phyloP scores from a whole-genome alignment of 495 filamentous ascomycete species.

The Trichoderma reesei region DNA sequence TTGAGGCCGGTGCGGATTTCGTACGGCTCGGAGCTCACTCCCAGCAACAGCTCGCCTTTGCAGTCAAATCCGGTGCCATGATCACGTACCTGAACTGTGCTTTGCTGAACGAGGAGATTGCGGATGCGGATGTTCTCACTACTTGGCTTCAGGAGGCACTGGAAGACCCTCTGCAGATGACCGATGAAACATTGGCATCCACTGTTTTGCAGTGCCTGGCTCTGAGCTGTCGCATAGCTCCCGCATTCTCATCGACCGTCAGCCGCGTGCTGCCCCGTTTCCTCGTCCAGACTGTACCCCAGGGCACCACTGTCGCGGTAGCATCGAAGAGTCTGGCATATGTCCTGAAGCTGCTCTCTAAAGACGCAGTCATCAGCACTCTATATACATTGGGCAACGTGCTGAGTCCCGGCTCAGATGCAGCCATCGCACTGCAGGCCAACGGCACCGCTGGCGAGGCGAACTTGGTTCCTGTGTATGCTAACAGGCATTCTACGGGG shows the following conservation, averaged over 20 bases:
- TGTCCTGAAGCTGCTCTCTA: conserved; percentile 67
- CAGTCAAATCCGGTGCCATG: conserved; percentile 74
- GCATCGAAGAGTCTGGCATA: conserved; percentile 76
- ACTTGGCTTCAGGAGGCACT: conserved; percentile 78
- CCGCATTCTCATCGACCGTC: conserved; percentile 60
- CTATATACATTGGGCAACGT: conserved; percentile 92
- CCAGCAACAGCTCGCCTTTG: conserved; percentile 78
- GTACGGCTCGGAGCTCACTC: conserved; percentile 72
- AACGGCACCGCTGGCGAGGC: conserved; percentile 25
- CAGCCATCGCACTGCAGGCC: conserved; percentile 21
- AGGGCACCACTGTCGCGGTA: conserved; percentile 51
- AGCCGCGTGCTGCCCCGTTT: conserved; percentile 76
- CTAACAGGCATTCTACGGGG: conserved; percentile 48
- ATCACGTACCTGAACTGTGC: conserved; percentile 77
- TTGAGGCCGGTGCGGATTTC: conserved; percentile 88
- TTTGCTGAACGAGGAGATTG: conserved; percentile 65
- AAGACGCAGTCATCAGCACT: conserved; percentile 89
- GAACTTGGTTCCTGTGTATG: conserved; percentile 35
- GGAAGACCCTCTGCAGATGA: conserved; percentile 69
- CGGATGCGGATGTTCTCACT: conserved; percentile 71
- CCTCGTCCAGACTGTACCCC: conserved; percentile 68
- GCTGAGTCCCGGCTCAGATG: conserved; percentile 57
- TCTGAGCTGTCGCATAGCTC: conserved; percentile 62
- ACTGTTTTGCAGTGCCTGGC: conserved; percentile 74
- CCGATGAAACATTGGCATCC: conserved; percentile 59